phyloP scores from a whole-genome alignment of 1,139 yeast species.

The Blastobotrys capitulatus region DNA sequence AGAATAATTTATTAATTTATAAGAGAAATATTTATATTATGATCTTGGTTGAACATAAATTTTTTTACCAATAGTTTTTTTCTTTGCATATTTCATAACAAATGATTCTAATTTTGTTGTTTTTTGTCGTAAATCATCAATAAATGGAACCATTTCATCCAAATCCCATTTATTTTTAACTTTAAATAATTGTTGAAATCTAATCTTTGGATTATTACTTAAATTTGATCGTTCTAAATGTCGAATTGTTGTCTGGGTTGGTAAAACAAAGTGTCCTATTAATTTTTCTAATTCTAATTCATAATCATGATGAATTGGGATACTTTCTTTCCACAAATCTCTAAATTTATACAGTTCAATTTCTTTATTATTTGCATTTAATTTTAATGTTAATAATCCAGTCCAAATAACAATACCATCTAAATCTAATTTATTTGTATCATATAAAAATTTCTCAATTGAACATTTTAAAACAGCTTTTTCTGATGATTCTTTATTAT shows the following conservation, averaged over 20 bases:
- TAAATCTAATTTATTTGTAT: constrained; percentile 32
- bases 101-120: constrained; percentile 62
- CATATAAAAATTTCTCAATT: background rate
- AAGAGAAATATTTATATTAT: background rate
- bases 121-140: constrained; percentile 46
- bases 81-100: constrained; percentile 70
- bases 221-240: constrained; percentile 47
- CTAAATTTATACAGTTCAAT: constrained; percentile 16
- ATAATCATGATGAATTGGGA: constrained; percentile 20
- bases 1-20: background rate
- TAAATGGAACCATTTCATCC: constrained; percentile 66
- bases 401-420: constrained; percentile 49
- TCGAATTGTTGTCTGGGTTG: constrained; percentile 42
- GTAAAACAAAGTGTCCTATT: constrained; percentile 50
- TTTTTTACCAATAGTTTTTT: constrained; percentile 52
- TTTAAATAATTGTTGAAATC: constrained; percentile 60
- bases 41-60: constrained; percentile 33
- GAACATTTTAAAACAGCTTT: constrained; percentile 23
- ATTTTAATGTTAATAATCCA: constrained; percentile 50
- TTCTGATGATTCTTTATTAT: background rate
- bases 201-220: constrained; percentile 44
- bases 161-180: constrained; percentile 63
- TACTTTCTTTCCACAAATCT: constrained; percentile 22
- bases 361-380: constrained; percentile 30
- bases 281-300: constrained; percentile 50